These are phyloP conservation scores for Pachyrhizus erosus DNA, from an alignment of 306 rosid genomes.

Conservation along the genomic window DNA sequence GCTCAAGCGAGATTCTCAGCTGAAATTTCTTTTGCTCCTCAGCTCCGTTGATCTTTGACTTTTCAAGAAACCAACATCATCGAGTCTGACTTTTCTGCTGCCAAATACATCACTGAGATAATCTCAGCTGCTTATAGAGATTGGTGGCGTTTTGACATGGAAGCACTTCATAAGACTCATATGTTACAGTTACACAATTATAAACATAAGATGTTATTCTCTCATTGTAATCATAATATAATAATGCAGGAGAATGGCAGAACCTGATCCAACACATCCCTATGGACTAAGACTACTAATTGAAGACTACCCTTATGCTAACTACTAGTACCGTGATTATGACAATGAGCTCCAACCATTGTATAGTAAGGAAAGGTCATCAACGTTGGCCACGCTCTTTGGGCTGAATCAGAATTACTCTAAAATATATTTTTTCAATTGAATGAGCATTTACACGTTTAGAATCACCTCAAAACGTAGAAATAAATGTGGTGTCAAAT, in stretches of 20 bases:
- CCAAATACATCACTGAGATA: constrained; percentile 38
- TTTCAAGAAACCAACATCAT: no score
- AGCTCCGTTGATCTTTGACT: no score
- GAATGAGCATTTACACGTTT: no score
- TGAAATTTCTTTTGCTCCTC: no score
- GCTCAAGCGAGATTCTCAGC: no score
- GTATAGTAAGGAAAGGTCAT: constrained; percentile 70
- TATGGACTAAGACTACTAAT: constrained; percentile 72
- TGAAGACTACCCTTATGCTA: constrained; percentile 85
- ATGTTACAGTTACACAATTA: no score
- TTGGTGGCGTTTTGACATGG: constrained; percentile 56
- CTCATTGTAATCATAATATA: neutral
- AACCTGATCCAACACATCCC: constrained; percentile 69
- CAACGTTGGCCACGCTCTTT: constrained; percentile 75
- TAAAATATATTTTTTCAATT: no score
- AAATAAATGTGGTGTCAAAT: constrained; percentile 51
- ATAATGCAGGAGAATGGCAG: constrained; percentile 70
- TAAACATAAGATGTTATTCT: neutral
- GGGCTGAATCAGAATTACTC: no score
- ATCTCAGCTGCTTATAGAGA: constrained; percentile 53
- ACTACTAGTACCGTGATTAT: constrained; percentile 60
- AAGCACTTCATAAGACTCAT: constrained; percentile 36
- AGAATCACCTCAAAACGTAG: constrained; percentile 47
- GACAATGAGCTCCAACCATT: constrained; percentile 68
- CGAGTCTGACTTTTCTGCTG: constrained; percentile 42